Evolutionary conservation across 225 moss, liverwort and hornwort species (phyloP).

Genomic region (Bryoerythrophyllum caledonicum): DNA sequence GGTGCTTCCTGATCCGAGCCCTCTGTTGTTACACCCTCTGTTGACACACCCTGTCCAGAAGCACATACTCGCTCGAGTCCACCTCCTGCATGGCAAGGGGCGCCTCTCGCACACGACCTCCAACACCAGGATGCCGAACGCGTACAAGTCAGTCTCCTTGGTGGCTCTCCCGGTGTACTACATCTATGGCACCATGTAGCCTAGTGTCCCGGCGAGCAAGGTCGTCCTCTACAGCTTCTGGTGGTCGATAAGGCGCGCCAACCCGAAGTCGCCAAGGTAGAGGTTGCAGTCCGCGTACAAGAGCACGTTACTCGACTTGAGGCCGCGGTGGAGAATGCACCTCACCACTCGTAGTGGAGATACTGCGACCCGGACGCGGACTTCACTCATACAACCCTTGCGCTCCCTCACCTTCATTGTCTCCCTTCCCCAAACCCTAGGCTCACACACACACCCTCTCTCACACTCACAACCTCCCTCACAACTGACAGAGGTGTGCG

Average conservation of each 20-base stretch:
- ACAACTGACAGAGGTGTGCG: too few species aligned
- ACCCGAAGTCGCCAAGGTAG: conserved; percentile 28
- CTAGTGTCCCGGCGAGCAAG: conserved; percentile 25
- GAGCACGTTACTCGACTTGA: conserved; percentile 29
- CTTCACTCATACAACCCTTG: too few species aligned
- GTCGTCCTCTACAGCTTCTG: conserved; percentile 19
- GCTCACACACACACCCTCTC: too few species aligned
- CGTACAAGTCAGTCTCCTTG: neutral
- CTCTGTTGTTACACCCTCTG: too few species aligned
- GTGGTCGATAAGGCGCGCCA: conserved; percentile 31
- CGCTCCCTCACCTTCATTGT: too few species aligned
- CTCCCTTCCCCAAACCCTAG: too few species aligned
- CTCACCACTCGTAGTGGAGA: conserved; percentile 28
- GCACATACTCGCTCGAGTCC: neutral
- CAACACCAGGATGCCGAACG: conserved; percentile 31
- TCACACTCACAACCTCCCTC: too few species aligned
- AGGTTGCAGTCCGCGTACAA: conserved; percentile 22
- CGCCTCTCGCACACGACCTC: conserved; percentile 44
- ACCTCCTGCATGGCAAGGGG: neutral
- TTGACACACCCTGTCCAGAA: conserved; percentile 28
- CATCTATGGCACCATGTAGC: conserved; percentile 54
- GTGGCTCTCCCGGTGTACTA: conserved; percentile 10
- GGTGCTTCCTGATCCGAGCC: too few species aligned
- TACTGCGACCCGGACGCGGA: conserved; percentile 15
- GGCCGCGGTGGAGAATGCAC: conserved; percentile 18